Base-by-base conservation (phyloP, 495 filamentous ascomycete genomes). In the Polyplosphaeria fusca region DNA sequence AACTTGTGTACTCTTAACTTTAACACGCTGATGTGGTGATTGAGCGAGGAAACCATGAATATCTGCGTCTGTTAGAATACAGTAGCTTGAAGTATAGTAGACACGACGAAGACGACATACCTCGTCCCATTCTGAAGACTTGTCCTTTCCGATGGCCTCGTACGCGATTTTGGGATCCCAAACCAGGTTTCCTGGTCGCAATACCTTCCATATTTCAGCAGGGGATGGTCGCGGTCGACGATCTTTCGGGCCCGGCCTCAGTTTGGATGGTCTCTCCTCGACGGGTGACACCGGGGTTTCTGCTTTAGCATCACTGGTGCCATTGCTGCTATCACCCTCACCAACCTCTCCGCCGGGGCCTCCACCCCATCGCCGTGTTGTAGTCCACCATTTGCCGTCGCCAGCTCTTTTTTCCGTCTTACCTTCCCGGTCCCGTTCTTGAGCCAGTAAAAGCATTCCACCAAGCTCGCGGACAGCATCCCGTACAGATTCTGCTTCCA, bases 101-200 rank as follows among this genome's bases (percentile, higher is more conserved):
- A n/a, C n/a, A n/a, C n/a, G n/a, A n/a, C n/a, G n/a, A n/a, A n/a
- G n/a, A n/a, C n/a, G 14, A 65, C 76, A 52, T 74, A 85, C 82
- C 69, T 84, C 77, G 52, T 86, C 82, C 65, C 71, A 80, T 14
- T 70, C 67, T 39, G 69, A 73, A 2, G 67, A 69, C 27, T 62
- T 63, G 2, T 71, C 70, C 70, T 81, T 84, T 3, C 91, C 91
- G 65, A 95, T 85, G 32, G 84, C 80, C 61, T 73, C 66, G 69
- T 95, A 95, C 45, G 73, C 75, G 58, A 86, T 79, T 60, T 86
- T 86, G 61, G 81, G 83, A 71, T 96, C 91, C 90, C 90, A 96
- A n/a, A 61, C 26, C 7, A 64, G 64, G 22, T 40, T 53, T 1
- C 66, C 63, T n/a, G 66, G 60, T 50, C 46, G 65, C 25, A 74